Base-by-base conservation (phyloP, 768 basidiomycete species). In the Termitomyces sp. region DNA sequence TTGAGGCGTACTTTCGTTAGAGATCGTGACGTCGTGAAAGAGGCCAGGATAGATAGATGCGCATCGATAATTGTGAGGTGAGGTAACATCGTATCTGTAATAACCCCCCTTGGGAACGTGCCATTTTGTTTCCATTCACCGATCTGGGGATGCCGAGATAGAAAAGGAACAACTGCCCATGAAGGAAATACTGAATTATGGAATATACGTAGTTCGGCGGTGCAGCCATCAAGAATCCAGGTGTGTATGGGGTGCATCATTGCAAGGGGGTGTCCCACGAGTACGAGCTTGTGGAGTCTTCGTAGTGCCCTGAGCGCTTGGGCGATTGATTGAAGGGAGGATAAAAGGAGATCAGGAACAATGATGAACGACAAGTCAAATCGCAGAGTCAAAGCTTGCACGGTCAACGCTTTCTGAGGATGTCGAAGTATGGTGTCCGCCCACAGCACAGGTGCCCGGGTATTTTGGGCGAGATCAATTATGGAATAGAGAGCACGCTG, bases 201-300 rank as follows among this genome's bases (percentile, higher is more conserved):
- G 41, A 66, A 62, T 19, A 48, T 49, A 25, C 53, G 47, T 4
- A 62, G 49, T 29, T 62, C 11, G 41, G 57, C 56, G 16, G 61
- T 57, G 54, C 61, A 63, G n/a, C 59, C 62, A 47, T 66, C 65
- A 47, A 66, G 61, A 21, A 66, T 55, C 63, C 65, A 62, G 17
- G 57, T 55, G 32, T 62, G 49, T 41, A 64, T 57, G 11, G 61
- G 63, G 55, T 64, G 59, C 65, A 64, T 66, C 63, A 64, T 66
- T 25, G 55, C 65, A 34, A 47, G 50, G 25, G 63, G 58, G 53
- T 66, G 63, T 6, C 65, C 65, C 23, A 58, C 12, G 14, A 64
- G 56, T 6, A 60, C 53, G 42, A 61, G 63, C 21, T 44, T 61
- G 25, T 56, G 44, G 17, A 66, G 57, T 17, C 59, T 61, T n/a